Conservation (phyloP, 371 early-diverging fungal species). For the Parasitella parasitica region DNA sequence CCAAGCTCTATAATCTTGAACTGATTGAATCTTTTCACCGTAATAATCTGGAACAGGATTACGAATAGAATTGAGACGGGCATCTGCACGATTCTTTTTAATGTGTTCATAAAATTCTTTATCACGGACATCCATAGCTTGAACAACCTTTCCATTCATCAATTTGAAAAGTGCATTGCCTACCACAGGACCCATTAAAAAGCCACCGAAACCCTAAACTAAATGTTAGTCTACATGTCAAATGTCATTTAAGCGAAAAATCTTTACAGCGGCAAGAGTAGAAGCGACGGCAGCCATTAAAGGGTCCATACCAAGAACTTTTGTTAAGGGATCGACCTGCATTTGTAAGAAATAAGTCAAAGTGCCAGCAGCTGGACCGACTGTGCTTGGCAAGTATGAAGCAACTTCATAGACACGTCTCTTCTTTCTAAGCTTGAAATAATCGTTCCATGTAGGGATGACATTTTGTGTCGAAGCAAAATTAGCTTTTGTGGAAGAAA, state of each 20-base stretch:
- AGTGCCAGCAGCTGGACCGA: conserved; percentile 59
- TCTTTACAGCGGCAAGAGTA: conserved; percentile 54
- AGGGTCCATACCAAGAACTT: conserved; percentile 81
- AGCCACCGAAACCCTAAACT: conserved; percentile 62
- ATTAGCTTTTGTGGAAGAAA: not conserved
- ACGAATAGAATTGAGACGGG: conserved; percentile 70
- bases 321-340: conserved; percentile 77
- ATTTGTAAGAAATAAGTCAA: conserved; percentile 71
- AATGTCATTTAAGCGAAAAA: not conserved
- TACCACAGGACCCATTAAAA: conserved; percentile 68
- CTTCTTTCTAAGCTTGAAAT: conserved; percentile 74
- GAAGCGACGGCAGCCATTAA: conserved; percentile 64
- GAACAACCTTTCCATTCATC: conserved; percentile 53
- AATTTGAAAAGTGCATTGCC: conserved; percentile 66
- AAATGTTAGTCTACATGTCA: not conserved
- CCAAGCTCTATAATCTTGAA: conserved; percentile 85
- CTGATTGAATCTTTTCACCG: conserved; percentile 88
- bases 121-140: conserved; percentile 70
- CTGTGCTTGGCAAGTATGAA: conserved; percentile 62
- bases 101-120: conserved; percentile 81
- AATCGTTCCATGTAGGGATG: conserved; percentile 70
- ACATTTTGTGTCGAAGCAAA: not conserved
- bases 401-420: conserved; percentile 71
- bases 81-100: conserved; percentile 77
- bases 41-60: conserved; percentile 92